Evolutionary conservation across 441 rosid species (phyloP).

Genomic region (Lepidium campestre): DNA sequence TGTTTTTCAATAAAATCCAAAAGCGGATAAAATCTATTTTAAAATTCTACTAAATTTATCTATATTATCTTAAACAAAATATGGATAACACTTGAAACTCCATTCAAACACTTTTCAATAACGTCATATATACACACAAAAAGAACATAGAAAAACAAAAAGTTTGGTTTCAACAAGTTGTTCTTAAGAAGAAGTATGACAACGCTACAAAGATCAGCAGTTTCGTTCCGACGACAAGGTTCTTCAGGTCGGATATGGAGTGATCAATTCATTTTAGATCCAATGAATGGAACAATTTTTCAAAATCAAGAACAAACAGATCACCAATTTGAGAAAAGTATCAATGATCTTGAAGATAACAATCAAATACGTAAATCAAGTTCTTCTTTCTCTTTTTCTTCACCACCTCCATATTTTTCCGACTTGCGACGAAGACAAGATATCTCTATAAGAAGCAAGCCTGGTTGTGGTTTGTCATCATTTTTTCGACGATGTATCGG

Average conservation of each 20-base stretch:
- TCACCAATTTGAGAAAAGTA: not conserved
- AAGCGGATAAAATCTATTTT: slow-evolving; percentile 9
- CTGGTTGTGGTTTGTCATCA: slow-evolving; percentile 15
- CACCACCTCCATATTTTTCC: slow-evolving; percentile 1
- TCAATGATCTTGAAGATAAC: not conserved
- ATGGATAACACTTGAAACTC: not conserved
- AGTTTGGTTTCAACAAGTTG: not conserved
- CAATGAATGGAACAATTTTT: not conserved
- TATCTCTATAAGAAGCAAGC: not conserved
- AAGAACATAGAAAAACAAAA: not conserved
- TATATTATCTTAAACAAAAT: not conserved
- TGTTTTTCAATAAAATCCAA: not conserved
- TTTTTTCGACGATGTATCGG: slow-evolving; percentile 18
- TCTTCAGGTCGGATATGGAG: slow-evolving; percentile 22
- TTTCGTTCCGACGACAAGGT: slow-evolving; percentile 25
- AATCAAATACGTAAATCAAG: not conserved
- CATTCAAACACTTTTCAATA: not conserved
- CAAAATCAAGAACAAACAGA: not conserved
- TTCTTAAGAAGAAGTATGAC: slow-evolving; percentile 10
- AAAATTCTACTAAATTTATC: not conserved
- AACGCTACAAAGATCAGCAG: slow-evolving; percentile 13
- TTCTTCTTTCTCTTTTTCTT: not conserved
- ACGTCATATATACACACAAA: not conserved
- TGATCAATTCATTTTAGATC: not conserved
- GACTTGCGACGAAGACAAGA: not conserved